These are phyloP conservation scores for Prillingera fragicola DNA, from an alignment of 1,284 basidiomycete species.

Conservation along the genomic window DNA sequence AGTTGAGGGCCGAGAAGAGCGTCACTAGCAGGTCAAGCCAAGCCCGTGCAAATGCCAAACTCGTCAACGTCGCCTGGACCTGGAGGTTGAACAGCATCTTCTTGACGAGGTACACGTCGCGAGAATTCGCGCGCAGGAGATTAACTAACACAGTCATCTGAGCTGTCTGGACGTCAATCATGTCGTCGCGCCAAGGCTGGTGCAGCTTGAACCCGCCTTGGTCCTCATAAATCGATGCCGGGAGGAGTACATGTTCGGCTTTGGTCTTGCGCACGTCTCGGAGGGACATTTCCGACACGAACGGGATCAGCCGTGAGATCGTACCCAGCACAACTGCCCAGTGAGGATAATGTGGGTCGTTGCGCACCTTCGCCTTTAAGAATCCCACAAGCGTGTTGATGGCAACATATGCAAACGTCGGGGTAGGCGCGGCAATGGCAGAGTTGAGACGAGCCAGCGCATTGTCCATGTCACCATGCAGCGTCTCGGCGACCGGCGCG, in stretches of 20 bases:
- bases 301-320: slow-evolving; percentile 56
- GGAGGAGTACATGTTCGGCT: slow-evolving; percentile 64
- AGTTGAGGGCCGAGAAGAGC: slow-evolving; percentile 66
- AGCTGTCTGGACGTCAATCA: slow-evolving; percentile 60
- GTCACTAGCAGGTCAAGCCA: slow-evolving; percentile 65
- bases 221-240: slow-evolving; percentile 52
- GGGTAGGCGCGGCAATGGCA: slow-evolving; percentile 56
- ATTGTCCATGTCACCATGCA: slow-evolving; percentile 54
- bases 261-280: slow-evolving; percentile 69
- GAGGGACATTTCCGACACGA: slow-evolving; percentile 66
- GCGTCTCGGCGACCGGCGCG: slow-evolving; percentile 59
- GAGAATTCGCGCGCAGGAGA: slow-evolving; percentile 61
- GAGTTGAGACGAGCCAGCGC: slow-evolving; percentile 54
- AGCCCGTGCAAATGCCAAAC: slow-evolving; percentile 56
- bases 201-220: slow-evolving; percentile 48
- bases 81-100: slow-evolving; percentile 62
- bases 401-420: slow-evolving; percentile 60
- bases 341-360: slow-evolving; percentile 50
- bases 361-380: slow-evolving; percentile 57
- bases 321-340: slow-evolving; percentile 58
- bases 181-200: slow-evolving; percentile 51
- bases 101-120: slow-evolving; percentile 65
- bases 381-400: slow-evolving; percentile 68
- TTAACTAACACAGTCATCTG: slow-evolving; percentile 65
- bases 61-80: slow-evolving; percentile 27